phyloP scores from a whole-genome alignment of 495 filamentous ascomycete genomes.

The Letharia columbiana region DNA sequence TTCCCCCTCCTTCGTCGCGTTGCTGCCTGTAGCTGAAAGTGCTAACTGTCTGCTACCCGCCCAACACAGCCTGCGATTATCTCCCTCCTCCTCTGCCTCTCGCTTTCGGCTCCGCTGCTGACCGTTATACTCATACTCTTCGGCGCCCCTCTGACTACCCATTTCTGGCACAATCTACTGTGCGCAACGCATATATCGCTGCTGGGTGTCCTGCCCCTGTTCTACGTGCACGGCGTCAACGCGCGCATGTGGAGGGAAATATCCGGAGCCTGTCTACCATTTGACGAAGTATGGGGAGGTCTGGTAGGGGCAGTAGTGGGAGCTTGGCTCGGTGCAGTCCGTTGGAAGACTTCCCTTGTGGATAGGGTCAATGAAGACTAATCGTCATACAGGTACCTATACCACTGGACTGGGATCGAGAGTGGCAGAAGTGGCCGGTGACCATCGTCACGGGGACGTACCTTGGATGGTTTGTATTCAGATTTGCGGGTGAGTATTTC shows the following conservation, averaged over 20 bases:
- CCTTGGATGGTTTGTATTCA: slow-evolving; percentile 56
- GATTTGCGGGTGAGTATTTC: slow-evolving; percentile 48
- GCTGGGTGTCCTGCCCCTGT: slow-evolving; percentile 61
- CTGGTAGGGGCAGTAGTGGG: slow-evolving; percentile 44
- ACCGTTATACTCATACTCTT: slow-evolving; percentile 67
- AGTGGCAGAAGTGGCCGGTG: slow-evolving; percentile 97
- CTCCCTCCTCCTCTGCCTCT: slow-evolving; percentile 50
- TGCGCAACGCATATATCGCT: slow-evolving; percentile 74
- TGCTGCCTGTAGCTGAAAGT: background rate
- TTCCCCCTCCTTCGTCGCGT: background rate
- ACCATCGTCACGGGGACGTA: slow-evolving; percentile 73
- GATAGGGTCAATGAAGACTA: background rate
- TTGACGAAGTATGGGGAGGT: slow-evolving; percentile 36
- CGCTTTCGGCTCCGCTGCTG: slow-evolving; percentile 57
- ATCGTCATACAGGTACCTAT: slow-evolving; percentile 65
- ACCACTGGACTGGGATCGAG: slow-evolving; percentile 87
- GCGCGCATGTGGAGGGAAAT: slow-evolving; percentile 64
- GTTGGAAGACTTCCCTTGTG: slow-evolving; percentile 28
- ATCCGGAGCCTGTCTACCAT: slow-evolving; percentile 38
- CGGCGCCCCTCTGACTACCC: slow-evolving; percentile 82
- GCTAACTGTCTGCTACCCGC: slow-evolving; percentile 19
- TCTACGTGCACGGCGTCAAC: slow-evolving; percentile 81
- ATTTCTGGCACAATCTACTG: slow-evolving; percentile 67
- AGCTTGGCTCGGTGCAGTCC: slow-evolving; percentile 52
- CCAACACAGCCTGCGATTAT: slow-evolving; percentile 50